phyloP scores from a whole-genome alignment of 192 early-diverging fungal genomes.

The Dispira simplex region DNA sequence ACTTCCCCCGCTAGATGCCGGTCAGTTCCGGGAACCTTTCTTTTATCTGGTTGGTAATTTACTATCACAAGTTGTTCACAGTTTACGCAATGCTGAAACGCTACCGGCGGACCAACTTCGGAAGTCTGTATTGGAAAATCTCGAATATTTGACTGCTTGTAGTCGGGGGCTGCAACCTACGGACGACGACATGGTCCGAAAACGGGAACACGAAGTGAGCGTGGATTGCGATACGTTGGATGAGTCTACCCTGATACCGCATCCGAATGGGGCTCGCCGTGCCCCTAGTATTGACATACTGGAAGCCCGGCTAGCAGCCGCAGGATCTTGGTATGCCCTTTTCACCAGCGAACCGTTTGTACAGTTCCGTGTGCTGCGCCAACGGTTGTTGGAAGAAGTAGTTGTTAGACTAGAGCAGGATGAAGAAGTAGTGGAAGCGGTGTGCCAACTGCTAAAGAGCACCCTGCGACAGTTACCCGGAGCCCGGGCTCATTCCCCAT shows the following conservation, averaged over 20 bases:
- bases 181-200: neutral
- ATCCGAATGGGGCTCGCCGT: neutral
- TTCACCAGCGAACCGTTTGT: neutral
- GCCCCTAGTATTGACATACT: neutral
- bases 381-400: neutral
- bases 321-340: neutral
- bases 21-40: neutral
- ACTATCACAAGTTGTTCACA: neutral
- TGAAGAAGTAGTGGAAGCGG: neutral
- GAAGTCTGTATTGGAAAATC: neutral
- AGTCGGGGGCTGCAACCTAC: neutral
- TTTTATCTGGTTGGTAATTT: neutral
- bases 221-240: neutral
- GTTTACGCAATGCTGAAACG: neutral
- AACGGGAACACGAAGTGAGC: neutral
- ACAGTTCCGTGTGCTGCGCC: neutral
- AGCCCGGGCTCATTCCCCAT: neutral
- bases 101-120: neutral
- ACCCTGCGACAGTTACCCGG: constrained; percentile 3
- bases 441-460: neutral
- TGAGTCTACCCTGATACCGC: neutral
- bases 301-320: neutral
- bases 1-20: neutral
- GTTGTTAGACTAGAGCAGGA: neutral
- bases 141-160: neutral